These are phyloP conservation scores for Fusarium longipes DNA, from an alignment of 2,329 filamentous ascomycete species.

Conservation along the genomic window DNA sequence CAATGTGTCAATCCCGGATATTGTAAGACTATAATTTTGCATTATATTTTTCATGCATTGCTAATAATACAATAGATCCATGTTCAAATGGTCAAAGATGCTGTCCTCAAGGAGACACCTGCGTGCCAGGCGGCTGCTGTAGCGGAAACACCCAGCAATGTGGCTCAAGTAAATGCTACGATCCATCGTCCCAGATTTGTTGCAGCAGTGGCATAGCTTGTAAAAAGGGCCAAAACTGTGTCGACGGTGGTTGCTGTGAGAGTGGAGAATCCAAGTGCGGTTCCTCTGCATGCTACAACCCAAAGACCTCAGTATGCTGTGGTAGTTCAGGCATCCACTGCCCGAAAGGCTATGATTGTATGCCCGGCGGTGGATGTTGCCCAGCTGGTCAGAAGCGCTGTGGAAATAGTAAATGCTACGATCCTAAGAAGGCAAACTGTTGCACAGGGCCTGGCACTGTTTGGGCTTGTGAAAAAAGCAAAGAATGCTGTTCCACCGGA, in stretches of 20 bases:
- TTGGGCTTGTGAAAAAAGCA: neutral
- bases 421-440: neutral
- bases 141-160: neutral
- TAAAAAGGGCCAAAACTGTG: neutral
- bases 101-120: conserved; percentile 9
- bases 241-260: conserved; percentile 1
- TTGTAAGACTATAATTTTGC: too few relatives aligned
- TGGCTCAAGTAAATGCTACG: neutral
- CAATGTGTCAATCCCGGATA: conserved; percentile 5
- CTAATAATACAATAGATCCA: neutral
- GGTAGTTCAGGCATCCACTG: neutral
- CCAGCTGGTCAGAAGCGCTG: conserved; percentile 5
- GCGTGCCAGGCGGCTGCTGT: conserved; percentile 3
- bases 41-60: too few relatives aligned
- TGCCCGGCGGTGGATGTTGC: conserved; percentile 11
- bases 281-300: conserved; percentile 2
- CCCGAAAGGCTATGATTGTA: conserved; percentile 3
- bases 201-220: neutral
- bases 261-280: neutral
- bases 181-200: neutral
- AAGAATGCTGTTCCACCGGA: conserved; percentile 2
- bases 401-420: conserved; percentile 21
- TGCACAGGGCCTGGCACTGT: conserved; percentile 3
- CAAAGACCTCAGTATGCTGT: neutral
- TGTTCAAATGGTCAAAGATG: conserved; percentile 5